Conservation (phyloP, 192 early-diverging fungal genomes). For the Coemansia sp. region DNA sequence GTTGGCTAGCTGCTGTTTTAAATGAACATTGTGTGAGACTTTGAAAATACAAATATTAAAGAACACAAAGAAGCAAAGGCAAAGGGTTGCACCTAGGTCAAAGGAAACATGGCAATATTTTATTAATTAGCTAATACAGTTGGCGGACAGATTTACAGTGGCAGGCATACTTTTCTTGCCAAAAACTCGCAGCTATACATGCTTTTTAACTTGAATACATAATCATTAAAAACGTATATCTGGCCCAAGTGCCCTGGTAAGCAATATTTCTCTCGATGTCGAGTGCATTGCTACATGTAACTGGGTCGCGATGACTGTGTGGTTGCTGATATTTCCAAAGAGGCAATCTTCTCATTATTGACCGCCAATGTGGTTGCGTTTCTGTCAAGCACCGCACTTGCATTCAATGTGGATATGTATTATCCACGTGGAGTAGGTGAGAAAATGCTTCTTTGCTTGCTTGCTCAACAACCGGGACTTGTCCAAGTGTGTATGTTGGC, state of each 20-base stretch:
- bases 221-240: constrained; percentile 4
- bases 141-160: too few species aligned
- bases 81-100: too few species aligned
- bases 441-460: constrained; percentile 77
- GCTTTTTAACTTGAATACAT: too few species aligned
- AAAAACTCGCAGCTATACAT: too few species aligned
- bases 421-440: constrained; percentile 82
- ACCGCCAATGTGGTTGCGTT: constrained; percentile 65
- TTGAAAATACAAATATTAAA: too few species aligned
- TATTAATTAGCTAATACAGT: too few species aligned
- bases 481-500: constrained; percentile 57
- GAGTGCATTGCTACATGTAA: constrained; percentile 83
- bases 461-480: constrained; percentile 73
- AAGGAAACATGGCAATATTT: too few species aligned
- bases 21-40: too few species aligned
- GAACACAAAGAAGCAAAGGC: too few species aligned
- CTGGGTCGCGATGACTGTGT: constrained; percentile 92
- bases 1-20: too few species aligned
- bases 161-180: too few species aligned
- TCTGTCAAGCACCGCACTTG: constrained; percentile 67
- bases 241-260: constrained; percentile 64
- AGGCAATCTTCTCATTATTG: constrained; percentile 86
- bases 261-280: constrained; percentile 83
- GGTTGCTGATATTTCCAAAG: constrained; percentile 79
- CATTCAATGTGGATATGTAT: constrained; percentile 79